Evolutionary conservation across 78 protist species (phyloP), one percentile per base, ranked within the genome.

Genomic region (Cavenderia fasciculata): DNA sequence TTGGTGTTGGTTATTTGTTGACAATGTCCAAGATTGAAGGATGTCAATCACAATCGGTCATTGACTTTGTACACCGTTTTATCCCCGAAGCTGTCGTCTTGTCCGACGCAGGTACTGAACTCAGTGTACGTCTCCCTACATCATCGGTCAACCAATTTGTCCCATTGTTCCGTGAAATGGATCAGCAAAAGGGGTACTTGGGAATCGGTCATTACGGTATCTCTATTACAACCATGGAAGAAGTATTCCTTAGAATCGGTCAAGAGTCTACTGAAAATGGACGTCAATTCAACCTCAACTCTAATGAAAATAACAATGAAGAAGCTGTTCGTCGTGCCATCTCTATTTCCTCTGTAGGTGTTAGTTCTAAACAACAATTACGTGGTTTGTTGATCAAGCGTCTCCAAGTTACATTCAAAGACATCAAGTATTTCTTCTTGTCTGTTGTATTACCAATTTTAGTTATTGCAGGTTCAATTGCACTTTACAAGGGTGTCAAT

Each of bases 1-100:
- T 90, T 74, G 98, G 98, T 4, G 87, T 47, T 23, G 99, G 99
- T 25, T 98, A 97, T 86, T n/a, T 34, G 63, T 38, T 97, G 72
- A 68, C 75, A 5, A 34, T 29, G 36, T 34, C 66, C 71, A 57
- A 54, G 82, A 6, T 23, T 5, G 12, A 25, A 21, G 51, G 34
- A 3, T 62, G 70, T 36, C 6, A 62, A 29, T 18, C 70, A 16
- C 41, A 62, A 27, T 16, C 31, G 5, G 70, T 62, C 4, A 11
- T 4, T 36, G 18, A 29, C 19, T 75, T 75, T 33, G 41, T 75
- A 31, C 71, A 59, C 29, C 25, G 31, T 14, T 61, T 29, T n/a
- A 75, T 75, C 2, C 86, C 86, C 27, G 72, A 75, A 4, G 86
- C 86, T 0, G 21, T 31, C 3, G 23, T 75, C 33, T 14, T 75